Conservation (phyloP, 2,329 filamentous ascomycete genomes). For the Tolypocladium album region DNA sequence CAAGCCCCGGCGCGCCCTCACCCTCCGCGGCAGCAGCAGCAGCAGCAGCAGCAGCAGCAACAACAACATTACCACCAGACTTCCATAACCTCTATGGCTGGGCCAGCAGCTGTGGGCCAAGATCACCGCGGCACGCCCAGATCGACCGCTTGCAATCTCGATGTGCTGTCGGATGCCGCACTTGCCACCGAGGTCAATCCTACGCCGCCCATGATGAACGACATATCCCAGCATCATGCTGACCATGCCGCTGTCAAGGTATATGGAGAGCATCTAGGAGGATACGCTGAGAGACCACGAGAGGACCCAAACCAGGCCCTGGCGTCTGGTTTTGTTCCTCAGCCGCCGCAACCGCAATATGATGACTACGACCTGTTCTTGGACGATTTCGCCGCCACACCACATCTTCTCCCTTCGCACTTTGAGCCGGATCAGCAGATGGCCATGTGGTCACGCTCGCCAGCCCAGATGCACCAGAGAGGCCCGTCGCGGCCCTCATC, state of each 20-base stretch:
- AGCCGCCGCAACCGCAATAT: conserved; percentile 25
- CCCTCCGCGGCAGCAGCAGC: conserved; percentile 6
- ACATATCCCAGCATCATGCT: conserved; percentile 27
- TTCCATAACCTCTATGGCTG: conserved; percentile 20
- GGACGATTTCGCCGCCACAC: conserved; percentile 43
- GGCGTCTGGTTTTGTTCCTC: conserved; percentile 23
- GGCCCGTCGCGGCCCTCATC: conserved; percentile 37
- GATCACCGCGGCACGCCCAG: conserved; percentile 36
- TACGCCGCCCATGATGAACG: conserved; percentile 39
- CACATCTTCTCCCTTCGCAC: conserved; percentile 43
- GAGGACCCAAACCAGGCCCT: conserved; percentile 32
- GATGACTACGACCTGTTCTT: conserved; percentile 50
- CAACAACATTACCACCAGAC: conserved; percentile 26
- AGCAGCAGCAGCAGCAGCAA: conserved; percentile 2
- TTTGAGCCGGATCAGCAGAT: conserved; percentile 44
- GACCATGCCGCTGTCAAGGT: conserved; percentile 34
- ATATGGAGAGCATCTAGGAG: conserved; percentile 35
- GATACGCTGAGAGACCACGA: conserved; percentile 36
- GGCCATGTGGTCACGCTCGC: conserved; percentile 36
- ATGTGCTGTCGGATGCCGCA: conserved; percentile 49
- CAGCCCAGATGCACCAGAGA: conserved; percentile 25
- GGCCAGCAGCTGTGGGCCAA: conserved; percentile 28
- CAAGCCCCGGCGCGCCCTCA: conserved; percentile 9
- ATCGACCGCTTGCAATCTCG: conserved; percentile 42
- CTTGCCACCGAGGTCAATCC: conserved; percentile 43